Conservation (phyloP, 805 yeast genomes). For the Cyberlindnera maclurae region DNA sequence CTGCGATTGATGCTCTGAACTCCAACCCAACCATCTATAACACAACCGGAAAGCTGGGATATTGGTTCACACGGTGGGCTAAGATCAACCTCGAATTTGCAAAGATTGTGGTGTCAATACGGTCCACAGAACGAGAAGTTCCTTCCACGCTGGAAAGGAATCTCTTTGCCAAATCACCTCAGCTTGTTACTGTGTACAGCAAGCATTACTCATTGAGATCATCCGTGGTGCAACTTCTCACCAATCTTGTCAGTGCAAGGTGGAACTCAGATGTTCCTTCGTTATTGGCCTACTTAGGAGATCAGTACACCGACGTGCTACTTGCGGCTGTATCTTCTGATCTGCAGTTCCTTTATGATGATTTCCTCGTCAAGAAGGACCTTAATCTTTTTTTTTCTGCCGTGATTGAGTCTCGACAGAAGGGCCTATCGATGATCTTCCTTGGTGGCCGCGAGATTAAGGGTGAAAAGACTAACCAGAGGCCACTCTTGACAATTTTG, state of each 20-base stretch:
- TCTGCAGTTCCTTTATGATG: slow-evolving; percentile 49
- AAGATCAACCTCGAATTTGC: slow-evolving; percentile 48
- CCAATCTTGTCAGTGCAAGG: slow-evolving; percentile 46
- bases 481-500: slow-evolving; percentile 47
- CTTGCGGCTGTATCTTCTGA: slow-evolving; percentile 55
- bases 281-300: slow-evolving; percentile 71
- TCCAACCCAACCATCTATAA: slow-evolving; percentile 30
- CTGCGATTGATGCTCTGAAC: slow-evolving; percentile 41
- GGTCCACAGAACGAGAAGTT: slow-evolving; percentile 39
- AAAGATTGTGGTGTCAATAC: slow-evolving; percentile 46
- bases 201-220: slow-evolving; percentile 40
- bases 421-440: slow-evolving; percentile 67
- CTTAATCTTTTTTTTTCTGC: slow-evolving; percentile 61
- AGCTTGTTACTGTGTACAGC: slow-evolving; percentile 51
- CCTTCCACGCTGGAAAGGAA: slow-evolving; percentile 63
- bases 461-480: slow-evolving; percentile 13
- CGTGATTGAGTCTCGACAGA: slow-evolving; percentile 65
- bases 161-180: slow-evolving; percentile 49
- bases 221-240: slow-evolving; percentile 47
- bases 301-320: slow-evolving; percentile 51
- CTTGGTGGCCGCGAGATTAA: slow-evolving; percentile 43
- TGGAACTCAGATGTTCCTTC: slow-evolving; percentile 68
- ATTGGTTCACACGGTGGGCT: slow-evolving; percentile 44
- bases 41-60: slow-evolving; percentile 36
- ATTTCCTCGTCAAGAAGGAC: slow-evolving; percentile 43